Conservation (phyloP, 768 basidiomycete genomes). For the Tylopilus intermedius region DNA sequence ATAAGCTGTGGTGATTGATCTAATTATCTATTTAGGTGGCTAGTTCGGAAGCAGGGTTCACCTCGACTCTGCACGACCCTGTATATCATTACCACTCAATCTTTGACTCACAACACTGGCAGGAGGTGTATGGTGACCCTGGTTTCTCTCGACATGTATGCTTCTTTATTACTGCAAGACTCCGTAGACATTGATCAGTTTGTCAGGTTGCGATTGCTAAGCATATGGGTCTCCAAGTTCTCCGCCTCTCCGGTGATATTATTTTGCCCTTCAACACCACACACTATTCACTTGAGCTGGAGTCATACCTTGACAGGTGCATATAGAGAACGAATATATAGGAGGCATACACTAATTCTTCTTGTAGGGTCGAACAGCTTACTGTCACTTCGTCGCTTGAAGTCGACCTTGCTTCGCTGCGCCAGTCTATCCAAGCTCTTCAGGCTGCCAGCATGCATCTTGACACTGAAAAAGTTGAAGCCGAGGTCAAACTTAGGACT, state of each 20-base stretch:
- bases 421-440: conserved; percentile 44
- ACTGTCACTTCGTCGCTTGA: conserved; percentile 36
- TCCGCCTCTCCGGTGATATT: conserved; percentile 61
- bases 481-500: conserved; percentile 46
- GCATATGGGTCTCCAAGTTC: conserved; percentile 55
- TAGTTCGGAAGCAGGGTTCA: conserved; percentile 32
- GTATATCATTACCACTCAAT: conserved; percentile 74
- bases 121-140: conserved; percentile 71
- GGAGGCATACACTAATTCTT: conserved; percentile 12
- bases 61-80: conserved; percentile 44
- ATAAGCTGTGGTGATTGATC: background rate
- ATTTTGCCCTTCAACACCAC: conserved; percentile 74
- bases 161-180: conserved; percentile 5
- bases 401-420: conserved; percentile 42
- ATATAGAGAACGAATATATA: conserved; percentile 15
- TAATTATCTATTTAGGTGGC: conserved; percentile 25
- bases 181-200: background rate
- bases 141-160: conserved; percentile 69
- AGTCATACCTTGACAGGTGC: conserved; percentile 58
- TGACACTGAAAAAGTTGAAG: conserved; percentile 54
- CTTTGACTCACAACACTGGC: conserved; percentile 70
- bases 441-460: conserved; percentile 50
- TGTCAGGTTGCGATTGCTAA: conserved; percentile 61
- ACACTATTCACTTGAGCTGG: conserved; percentile 66
- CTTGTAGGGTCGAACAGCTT: conserved; percentile 29